A percentile compares a stretch with the other conserved stretches of the same genome.
Evolutionary conservation across 2,329 filamentous ascomycete species (phyloP).

Genomic region (Cucurbitaria berberidis): DNA sequence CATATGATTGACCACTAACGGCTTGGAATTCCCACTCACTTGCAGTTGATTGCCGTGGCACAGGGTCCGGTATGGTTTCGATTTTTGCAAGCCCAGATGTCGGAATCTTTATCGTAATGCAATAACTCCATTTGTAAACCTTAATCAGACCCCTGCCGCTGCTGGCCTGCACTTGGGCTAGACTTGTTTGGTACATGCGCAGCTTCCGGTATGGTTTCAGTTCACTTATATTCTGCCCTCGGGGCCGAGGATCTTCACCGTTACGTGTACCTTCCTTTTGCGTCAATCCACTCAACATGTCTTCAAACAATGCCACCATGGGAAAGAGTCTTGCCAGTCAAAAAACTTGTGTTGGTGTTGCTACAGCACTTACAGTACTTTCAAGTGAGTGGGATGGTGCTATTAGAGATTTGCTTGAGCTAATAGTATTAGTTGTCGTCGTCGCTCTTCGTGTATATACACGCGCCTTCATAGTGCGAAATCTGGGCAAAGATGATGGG

Average conservation of each 20-base stretch:
- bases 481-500: constrained; percentile 38
- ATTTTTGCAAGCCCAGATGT: constrained; percentile 3
- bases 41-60: not conserved
- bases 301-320: not conserved
- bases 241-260: not conserved
- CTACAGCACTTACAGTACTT: constrained; percentile 28
- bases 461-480: constrained; percentile 27
- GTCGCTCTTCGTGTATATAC: constrained; percentile 32
- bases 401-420: not conserved
- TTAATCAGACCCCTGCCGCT: constrained; percentile 6
- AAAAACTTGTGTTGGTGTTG: constrained; percentile 26
- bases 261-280: not conserved
- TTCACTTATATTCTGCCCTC: constrained; percentile 1
- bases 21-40: not conserved
- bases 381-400: constrained; percentile 21
- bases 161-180: not conserved
- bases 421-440: constrained; percentile 27
- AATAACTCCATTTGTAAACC: constrained; percentile 4
- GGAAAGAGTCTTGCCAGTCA: constrained; percentile 14
- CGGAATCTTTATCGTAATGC: constrained; percentile 2
- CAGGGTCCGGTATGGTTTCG: constrained; percentile 6
- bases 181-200: not conserved
- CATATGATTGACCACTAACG: constrained; percentile 1
- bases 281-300: not conserved
- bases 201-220: not conserved